Evolutionary conservation across 192 early-diverging fungal genomes (phyloP), one percentile per base, ranked within the genome.

Genomic region (Coemansia sp.): DNA sequence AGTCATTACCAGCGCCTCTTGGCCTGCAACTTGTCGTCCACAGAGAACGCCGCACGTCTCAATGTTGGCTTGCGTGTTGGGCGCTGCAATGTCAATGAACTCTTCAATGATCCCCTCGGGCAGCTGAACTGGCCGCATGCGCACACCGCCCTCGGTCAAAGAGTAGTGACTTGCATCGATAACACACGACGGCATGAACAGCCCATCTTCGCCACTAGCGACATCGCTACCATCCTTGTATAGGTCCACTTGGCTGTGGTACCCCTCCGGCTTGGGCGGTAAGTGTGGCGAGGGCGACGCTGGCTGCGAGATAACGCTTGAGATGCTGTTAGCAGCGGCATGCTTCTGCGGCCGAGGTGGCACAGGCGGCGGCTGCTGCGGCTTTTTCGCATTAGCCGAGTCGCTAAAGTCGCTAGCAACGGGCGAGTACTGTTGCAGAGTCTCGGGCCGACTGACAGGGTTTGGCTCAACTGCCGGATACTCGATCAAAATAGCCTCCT

Each of bases 21-120:
- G 75, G 9, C 65, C 77, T 4, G 78, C 64, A 72, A 91, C 86
- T 66, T 94, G 73, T 42, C 70, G 84, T 35, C 95, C 95, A 62
- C 87, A 91, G 13, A 96, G 79, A 19, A 96, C 89, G 4, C 91
- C 94, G 75, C 94, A 95, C 2, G 94, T 96, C 67, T 96, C 95
- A 19, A 96, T 73, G 65, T 96, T 96, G 24, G 84, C 81, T 4
- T 62, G 63, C 1, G 95, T 96, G 72, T 96, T 95, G 6, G 39
- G 39, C 9, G 71, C 64, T 1, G 94, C 93, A 61, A 94, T 87
- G 51, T 80, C 75, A 36, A 93, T 68, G 59, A 96, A 96, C 35
- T 84, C 82, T 3, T 88, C 85, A 9, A 90, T 72, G 29, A 95
- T 73, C 8, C 82, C 77, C n/a, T 72, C 66, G 39, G 94, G 93